Evolutionary conservation across 306 rosid species (phyloP), one percentile per base, ranked within the genome.

Genomic region (Lupinus albus): DNA sequence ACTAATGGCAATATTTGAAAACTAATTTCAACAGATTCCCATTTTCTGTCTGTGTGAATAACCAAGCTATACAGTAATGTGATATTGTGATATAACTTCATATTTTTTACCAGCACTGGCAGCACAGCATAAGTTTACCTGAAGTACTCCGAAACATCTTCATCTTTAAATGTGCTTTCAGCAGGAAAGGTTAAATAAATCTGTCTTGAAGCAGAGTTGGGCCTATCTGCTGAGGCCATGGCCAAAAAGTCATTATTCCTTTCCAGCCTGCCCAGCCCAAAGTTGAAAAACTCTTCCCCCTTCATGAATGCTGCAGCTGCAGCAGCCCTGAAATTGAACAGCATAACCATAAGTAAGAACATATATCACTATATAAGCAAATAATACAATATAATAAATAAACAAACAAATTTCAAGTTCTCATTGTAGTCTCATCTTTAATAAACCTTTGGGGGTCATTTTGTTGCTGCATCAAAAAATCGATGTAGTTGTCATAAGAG

Each of bases 161-260:
- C 98, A 67, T 93, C 98, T 66, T 86, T 93, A 75, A 93, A 93
- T 9, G 93, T 87, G 82, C 98, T 93, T 73, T 93, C 98, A 1
- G 98, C 98, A 21, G 98, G 98, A 71, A 93, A 93, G 7, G 98
- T 93, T 67, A 93, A 74, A 72, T 93, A 93, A 70, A 93, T 93
- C 85, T 93, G 98, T 60, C 96, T 84, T 5, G 98, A 87, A 0
- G 98, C 96, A 0, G 96, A 87, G 77, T 87, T 89, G 18, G 81
- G 71, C 69, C 86, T 93, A 9, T 89, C 98, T 0, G 78, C 82
- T 0, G 91, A 80, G 58, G 86, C 62, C 82, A 86, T 70, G 18
- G 89, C 81, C 33, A 85, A 79, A 64, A 89, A 84, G 2, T 88
- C 98, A n/a, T 80, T 83, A n/a, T 80, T 83, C 83, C 96, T 93